Evolutionary conservation across 345 rosid genomes (phyloP).

Genomic region (Euphorbia tirucalli): DNA sequence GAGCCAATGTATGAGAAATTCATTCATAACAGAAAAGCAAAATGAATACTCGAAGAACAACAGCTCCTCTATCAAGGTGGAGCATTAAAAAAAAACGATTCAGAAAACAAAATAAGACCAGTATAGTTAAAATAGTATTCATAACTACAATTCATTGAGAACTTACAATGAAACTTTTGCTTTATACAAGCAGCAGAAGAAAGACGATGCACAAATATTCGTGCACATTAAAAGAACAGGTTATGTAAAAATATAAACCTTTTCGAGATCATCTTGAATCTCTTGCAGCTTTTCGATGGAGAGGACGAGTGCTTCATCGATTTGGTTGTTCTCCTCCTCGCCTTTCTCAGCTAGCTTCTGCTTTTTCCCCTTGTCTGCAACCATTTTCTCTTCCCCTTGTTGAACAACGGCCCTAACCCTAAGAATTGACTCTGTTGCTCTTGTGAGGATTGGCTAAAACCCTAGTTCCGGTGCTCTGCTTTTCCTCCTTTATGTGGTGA

Average conservation of each 20-base stretch:
- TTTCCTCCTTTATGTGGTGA: constrained; percentile 8
- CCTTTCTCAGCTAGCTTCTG: constrained; percentile 54
- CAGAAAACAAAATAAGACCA: background rate
- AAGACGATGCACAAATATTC: background rate
- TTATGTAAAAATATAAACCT: constrained; percentile 34
- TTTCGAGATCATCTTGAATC: constrained; percentile 95
- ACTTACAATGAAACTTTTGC: background rate
- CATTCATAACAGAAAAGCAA: background rate
- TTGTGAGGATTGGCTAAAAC: constrained; percentile 39
- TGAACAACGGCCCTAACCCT: constrained; percentile 23
- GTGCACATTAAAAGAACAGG: background rate
- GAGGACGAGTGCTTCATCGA: constrained; percentile 74
- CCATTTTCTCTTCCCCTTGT: constrained; percentile 40
- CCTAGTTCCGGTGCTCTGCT: constrained; percentile 26
- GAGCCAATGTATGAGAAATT: background rate
- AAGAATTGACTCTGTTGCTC: background rate
- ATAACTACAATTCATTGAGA: background rate
- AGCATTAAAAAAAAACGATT: background rate
- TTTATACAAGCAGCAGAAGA: background rate
- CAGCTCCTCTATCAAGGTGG: too few relatives aligned
- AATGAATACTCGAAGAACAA: too few relatives aligned
- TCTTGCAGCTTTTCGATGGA: constrained; percentile 95
- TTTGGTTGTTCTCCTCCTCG: constrained; percentile 64
- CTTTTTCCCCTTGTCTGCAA: constrained; percentile 82
- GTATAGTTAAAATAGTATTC: background rate